These are phyloP conservation scores for Colletotrichum sp. DNA, from an alignment of 2,329 filamentous ascomycete genomes.

Conservation along the genomic window DNA sequence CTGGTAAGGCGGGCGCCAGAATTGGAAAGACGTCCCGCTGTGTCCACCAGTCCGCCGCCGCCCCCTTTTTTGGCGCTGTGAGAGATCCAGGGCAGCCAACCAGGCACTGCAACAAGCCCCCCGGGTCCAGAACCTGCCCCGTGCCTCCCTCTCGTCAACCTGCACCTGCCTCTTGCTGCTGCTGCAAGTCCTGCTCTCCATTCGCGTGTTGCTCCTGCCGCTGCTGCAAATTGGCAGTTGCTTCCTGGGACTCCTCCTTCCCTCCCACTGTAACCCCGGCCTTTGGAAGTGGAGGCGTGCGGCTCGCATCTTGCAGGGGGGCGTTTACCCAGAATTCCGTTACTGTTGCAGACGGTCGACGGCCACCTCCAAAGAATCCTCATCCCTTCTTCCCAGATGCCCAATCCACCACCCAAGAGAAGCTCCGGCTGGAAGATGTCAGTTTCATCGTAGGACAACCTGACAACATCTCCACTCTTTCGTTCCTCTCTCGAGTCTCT, in stretches of 20 bases:
- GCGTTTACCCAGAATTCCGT: not conserved
- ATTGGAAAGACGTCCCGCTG: conserved; percentile 2
- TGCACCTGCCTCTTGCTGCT: not conserved
- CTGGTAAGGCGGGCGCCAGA: not conserved
- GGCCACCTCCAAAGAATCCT: conserved; percentile 11
- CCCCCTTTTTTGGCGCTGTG: conserved; percentile 5
- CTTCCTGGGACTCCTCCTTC: not conserved
- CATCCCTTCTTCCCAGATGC: conserved; percentile 16
- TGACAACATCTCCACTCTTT: conserved; percentile 19
- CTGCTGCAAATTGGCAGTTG: not conserved
- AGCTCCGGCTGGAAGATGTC: conserved; percentile 15
- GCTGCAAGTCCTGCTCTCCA: not conserved
- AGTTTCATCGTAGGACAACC: conserved; percentile 22
- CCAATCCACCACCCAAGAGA: conserved; percentile 11
- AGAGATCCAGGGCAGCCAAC: not conserved
- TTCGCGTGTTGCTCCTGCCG: not conserved
- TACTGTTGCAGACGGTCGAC: not conserved
- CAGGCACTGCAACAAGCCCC: not conserved
- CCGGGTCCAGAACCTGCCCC: not conserved
- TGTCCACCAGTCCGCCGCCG: not conserved
- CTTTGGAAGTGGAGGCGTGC: not conserved
- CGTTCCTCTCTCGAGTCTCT: not conserved
- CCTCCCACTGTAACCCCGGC: not conserved
- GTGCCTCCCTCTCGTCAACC: not conserved
- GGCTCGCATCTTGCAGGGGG: not conserved